Evolutionary conservation across 305 asterid genomes (phyloP), one percentile per base, ranked within the genome.

Genomic region (Fraxinus xanthoxyloides): DNA sequence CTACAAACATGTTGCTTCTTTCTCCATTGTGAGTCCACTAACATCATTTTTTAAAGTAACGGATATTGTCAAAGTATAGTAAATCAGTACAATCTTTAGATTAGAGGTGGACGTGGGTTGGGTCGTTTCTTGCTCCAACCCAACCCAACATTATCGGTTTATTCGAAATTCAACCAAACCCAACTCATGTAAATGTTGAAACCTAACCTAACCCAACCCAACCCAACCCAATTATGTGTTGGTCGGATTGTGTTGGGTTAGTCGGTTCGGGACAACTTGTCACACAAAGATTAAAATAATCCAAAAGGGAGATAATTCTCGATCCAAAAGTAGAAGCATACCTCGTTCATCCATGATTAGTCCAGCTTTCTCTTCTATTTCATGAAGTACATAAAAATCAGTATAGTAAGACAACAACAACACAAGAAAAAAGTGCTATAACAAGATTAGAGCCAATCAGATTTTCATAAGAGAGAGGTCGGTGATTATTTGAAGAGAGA

Each of bases 301-400:
- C 28, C 28, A 26, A 24, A 63, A 34, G 65, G 24, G 9, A 63
- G 31, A 3, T 9, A 63, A 63, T 8, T 63, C 34, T 26, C 51
- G 72, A 87, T 61, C 56, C 38, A 65, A 46, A 56, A 46, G 30
- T 24, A 78, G 75, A 34, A 63, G 63, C 84, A 51, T 82, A 92
- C 98, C 98, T 83, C 99, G 92, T 89, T 96, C 99, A 43, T 95
- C 98, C 93, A 96, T 84, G 86, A 96, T 92, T 76, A 87, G 88
- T 54, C 87, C 94, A 56, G 97, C 92, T 84, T 92, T 96, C 89
- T 90, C 92, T 85, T 94, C 99, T 78, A 96, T 88, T 90, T 96
- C 98, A 78, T 86, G 82, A 72, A 94, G 97, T 82, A 95, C 97
- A 97, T 94, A 81, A 17, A 77, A 59, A 79, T 56, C 72, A 78